Evolutionary conservation across 208 protist genomes (phyloP), one percentile per base, ranked within the genome.

Genomic region (Trypanosomatidae sp.): DNA sequence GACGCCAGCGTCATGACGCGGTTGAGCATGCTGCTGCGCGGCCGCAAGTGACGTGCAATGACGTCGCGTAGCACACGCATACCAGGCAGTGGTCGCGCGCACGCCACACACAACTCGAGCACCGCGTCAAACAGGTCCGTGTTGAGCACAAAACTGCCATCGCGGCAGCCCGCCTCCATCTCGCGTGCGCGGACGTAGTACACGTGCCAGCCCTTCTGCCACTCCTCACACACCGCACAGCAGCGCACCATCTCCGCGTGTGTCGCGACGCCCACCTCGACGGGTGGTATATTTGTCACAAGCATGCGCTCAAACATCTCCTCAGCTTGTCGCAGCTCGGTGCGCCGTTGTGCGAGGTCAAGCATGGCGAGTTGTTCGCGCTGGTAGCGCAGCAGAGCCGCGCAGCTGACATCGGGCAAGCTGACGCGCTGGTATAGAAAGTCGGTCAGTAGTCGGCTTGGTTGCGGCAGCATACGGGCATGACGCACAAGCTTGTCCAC

Each of bases 191-290:
- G 71, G 33, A 66, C 48, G 18, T 63, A 48, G 37, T 89, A 92
- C 6, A 85, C 61, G 10, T 61, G 40, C 70, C 74, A 94, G 13
- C 87, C 87, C 50, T 87, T 80, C 39, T 83, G 56, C 77, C 82
- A 94, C 33, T 77, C 67, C 18, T 59, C 43, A 47, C 68, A 75
- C 22, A 71, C 69, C 0, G 87, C 82, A 28, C 80, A 88, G 70
- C 87, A 94, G 2, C 82, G 71, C 23, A 94, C 81, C 87, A 94
- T 94, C 65, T 88, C 87, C 33, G 79, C 80, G 44, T 94, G 87
- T 40, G 87, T 73, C 49, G 73, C 74, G 3, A 76, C 66, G 2
- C 87, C 87, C 15, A 83, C 82, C 6, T 91, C 82, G 4, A 91
- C 79, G 1, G 87, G 87, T 13, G 87, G 87, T 13, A 94, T 77